Percentiles rank a stretch among this genome's conserved stretches.
These are phyloP conservation scores for Fraxinus quadrangulata DNA, from an alignment of 257 asterid species.

Conservation along the genomic window DNA sequence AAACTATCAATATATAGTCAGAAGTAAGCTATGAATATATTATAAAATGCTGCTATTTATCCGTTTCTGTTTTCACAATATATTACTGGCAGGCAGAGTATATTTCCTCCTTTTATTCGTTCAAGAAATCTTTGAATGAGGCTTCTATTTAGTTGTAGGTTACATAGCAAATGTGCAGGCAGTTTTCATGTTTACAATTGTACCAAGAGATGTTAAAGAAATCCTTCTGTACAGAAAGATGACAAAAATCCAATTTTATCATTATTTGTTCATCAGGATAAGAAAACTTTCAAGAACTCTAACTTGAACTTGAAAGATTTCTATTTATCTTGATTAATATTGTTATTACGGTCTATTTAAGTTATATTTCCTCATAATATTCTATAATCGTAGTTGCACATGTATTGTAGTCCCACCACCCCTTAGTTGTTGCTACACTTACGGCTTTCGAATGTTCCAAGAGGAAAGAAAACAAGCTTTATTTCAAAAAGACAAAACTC, in stretches of 20 bases:
- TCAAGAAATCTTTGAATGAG: background rate
- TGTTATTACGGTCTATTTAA: background rate
- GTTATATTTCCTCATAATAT: background rate
- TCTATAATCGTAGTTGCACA: background rate
- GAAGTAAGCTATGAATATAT: background rate
- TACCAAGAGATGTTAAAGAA: background rate
- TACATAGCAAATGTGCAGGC: background rate
- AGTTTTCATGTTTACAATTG: constrained; percentile 1
- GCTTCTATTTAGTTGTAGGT: background rate
- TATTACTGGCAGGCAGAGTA: background rate
- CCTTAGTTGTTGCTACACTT: background rate
- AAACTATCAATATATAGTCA: background rate
- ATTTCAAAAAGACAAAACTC: background rate
- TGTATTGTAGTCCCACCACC: background rate
- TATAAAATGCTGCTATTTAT: background rate
- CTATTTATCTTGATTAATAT: background rate
- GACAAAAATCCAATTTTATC: background rate
- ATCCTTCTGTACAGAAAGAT: constrained; percentile 8
- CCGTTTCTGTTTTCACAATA: background rate
- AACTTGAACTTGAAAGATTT: background rate
- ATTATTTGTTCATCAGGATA: background rate
- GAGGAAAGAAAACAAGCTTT: background rate
- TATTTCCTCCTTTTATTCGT: background rate
- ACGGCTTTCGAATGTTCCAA: background rate
- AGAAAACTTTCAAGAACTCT: background rate